Evolutionary conservation across 371 early-diverging fungal genomes (phyloP), one percentile per base, ranked within the genome.

Genomic region (Phascolomyces articulosus): DNA sequence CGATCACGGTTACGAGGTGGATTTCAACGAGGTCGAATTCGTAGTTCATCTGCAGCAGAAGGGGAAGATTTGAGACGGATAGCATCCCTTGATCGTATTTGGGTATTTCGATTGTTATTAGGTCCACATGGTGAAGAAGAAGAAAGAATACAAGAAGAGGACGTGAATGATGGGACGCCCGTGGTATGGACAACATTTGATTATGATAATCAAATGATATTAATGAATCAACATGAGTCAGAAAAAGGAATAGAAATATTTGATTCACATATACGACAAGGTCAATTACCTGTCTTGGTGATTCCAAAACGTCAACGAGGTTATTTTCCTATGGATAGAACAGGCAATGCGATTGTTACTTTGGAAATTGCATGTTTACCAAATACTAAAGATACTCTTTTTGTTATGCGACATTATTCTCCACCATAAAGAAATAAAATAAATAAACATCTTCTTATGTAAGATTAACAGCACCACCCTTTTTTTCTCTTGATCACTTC

Each of bases 161-260:
- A 44, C 0, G 18, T 4, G 16, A 16, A 44, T 4, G 54, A 40
- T 3, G 55, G 40, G 16, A 40, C 7, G 26, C 40, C 60, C 4
- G 51, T n/a, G 21, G 70, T 70, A 4, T 77, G 78, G 78, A 70
- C 66, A 1, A 69, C 66, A 0, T 77, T 77, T 66, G 78, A 77
- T 56, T 68, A 56, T 34, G 65, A 57, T 10, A 77, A 77, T 41
- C 78, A 77, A 55, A 38, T 57, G 23, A 23, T 41, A 18, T 63
- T 77, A 16, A 67, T 61, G 26, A 15, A 61, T 3, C 16, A 60
- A 16, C 58, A 47, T 16, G 40, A 40, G 15, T 13, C 20, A 15
- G 71, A 68, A 28, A 65, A 41, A 15, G 64, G 69, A 9, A 41
- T 77, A 21, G 70, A 68, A 4, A 40, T 77, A 2, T 68, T 68